Percentiles rank a stretch among this genome's conserved stretches.
Evolutionary conservation across 805 yeast species (phyloP).

Genomic region (Brettanomyces sp.): DNA sequence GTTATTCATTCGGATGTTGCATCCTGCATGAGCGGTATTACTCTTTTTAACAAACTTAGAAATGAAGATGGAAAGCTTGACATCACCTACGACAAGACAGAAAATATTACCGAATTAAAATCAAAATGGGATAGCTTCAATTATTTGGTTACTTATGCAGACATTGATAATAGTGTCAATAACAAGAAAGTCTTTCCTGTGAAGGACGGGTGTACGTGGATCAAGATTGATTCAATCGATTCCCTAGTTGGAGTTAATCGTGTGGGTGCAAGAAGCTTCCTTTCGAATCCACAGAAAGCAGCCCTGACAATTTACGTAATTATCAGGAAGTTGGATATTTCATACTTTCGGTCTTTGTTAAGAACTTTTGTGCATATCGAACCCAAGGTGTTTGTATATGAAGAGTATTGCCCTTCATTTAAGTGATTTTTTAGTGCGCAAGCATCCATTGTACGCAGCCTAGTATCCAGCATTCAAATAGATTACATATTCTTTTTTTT

Average conservation of each 20-base stretch:
- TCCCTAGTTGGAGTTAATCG: conserved; percentile 34
- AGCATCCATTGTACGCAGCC: neutral
- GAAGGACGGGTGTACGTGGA: conserved; percentile 32
- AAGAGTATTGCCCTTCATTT: conserved; percentile 4
- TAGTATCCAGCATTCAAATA: neutral
- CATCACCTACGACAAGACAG: conserved; percentile 70
- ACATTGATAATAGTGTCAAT: conserved; percentile 5
- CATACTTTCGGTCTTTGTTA: conserved; percentile 5
- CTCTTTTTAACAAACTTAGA: conserved; percentile 61
- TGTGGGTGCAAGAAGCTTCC: neutral
- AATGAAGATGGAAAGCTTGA: conserved; percentile 13
- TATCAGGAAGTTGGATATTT: conserved; percentile 2
- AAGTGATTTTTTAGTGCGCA: neutral
- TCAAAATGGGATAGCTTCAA: conserved; percentile 27
- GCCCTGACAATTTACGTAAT: neutral
- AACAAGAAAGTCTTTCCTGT: conserved; percentile 12
- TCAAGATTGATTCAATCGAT: conserved; percentile 26
- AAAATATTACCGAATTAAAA: conserved; percentile 31
- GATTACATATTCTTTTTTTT: neutral
- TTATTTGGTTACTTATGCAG: conserved; percentile 37
- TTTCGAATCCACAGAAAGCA: conserved; percentile 6
- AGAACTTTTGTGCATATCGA: conserved; percentile 2
- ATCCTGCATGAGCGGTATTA: conserved; percentile 82
- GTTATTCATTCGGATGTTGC: conserved; percentile 69
- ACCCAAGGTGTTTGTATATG: conserved; percentile 14